A percentile compares a stretch with the other conserved stretches of the same genome.
Evolutionary conservation across 1,284 basidiomycete species (phyloP).

Genomic region (Trichosporon sp.): DNA sequence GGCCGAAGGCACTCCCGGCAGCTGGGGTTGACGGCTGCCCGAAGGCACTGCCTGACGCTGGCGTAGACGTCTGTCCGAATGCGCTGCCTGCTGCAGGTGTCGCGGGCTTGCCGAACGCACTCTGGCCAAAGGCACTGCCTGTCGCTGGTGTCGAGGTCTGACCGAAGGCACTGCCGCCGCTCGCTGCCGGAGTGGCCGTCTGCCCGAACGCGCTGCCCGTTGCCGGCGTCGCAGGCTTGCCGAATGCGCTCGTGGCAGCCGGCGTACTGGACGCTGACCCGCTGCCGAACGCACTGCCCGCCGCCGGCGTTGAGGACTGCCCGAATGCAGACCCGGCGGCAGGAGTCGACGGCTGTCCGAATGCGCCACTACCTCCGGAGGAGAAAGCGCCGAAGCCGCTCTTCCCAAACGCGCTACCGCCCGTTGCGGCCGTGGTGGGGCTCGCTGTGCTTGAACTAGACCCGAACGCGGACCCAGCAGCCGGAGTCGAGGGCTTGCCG

Average conservation of each 20-base stretch:
- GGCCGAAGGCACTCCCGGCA: slow-evolving; percentile 4
- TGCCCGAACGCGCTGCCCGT: slow-evolving; percentile 34
- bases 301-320: too few species aligned
- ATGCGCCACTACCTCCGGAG: slow-evolving; percentile 30
- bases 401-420: slow-evolving; percentile 47
- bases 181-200: slow-evolving; percentile 15
- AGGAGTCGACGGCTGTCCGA: slow-evolving; percentile 17
- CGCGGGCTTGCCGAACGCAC: slow-evolving; percentile 10
- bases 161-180: slow-evolving; percentile 24
- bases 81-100: slow-evolving; percentile 23
- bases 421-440: not conserved
- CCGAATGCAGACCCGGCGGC: not conserved
- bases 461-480: slow-evolving; percentile 42
- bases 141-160: slow-evolving; percentile 12
- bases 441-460: not conserved
- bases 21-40: not conserved
- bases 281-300: slow-evolving; percentile 6
- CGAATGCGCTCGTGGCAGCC: slow-evolving; percentile 5
- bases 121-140: slow-evolving; percentile 18
- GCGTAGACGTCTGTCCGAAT: slow-evolving; percentile 29
- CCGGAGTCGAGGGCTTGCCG: slow-evolving; percentile 16
- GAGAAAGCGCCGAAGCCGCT: slow-evolving; percentile 52
- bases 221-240: slow-evolving; percentile 9
- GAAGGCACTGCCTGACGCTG: slow-evolving; percentile 17
- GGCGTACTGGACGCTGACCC: not conserved